These are phyloP conservation scores for Henckelia pumila DNA, from an alignment of 257 asterid genomes.

Conservation along the genomic window DNA sequence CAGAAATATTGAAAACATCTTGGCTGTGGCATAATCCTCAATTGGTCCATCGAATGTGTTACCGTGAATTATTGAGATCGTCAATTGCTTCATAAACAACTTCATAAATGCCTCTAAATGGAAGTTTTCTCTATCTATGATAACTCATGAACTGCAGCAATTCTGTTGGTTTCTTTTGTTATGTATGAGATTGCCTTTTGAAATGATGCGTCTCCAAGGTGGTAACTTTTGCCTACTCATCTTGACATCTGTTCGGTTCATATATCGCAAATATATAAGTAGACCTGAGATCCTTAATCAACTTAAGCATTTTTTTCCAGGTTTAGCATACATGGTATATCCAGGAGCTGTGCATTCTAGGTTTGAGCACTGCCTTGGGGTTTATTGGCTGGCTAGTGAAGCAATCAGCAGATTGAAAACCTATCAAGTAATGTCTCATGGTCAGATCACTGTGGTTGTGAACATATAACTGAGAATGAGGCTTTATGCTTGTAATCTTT, in stretches of 20 bases:
- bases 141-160: not conserved
- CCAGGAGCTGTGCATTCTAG: slow-evolving; percentile 98
- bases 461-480: slow-evolving; percentile 21
- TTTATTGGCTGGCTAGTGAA: slow-evolving; percentile 83
- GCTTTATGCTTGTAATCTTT: slow-evolving; percentile 30
- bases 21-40: not conserved
- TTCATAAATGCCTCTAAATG: slow-evolving; percentile 9
- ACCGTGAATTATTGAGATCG: slow-evolving; percentile 8
- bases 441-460: slow-evolving; percentile 21
- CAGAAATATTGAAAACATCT: not conserved
- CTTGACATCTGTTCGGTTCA: too few species aligned
- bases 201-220: too few species aligned
- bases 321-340: slow-evolving; percentile 70
- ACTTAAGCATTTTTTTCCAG: slow-evolving; percentile 35
- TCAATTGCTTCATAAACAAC: slow-evolving; percentile 3
- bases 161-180: slow-evolving; percentile 10
- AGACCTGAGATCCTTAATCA: slow-evolving; percentile 22
- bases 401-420: slow-evolving; percentile 60
- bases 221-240: too few species aligned
- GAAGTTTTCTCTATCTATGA: slow-evolving; percentile 11
- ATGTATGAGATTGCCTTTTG: slow-evolving; percentile 9
- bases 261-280: not conserved
- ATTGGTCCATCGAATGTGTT: slow-evolving; percentile 3
- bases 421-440: slow-evolving; percentile 54
- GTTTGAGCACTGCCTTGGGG: slow-evolving; percentile 94